phyloP scores from a whole-genome alignment of 2,329 filamentous ascomycete genomes.

The Aspergillus clavatus region DNA sequence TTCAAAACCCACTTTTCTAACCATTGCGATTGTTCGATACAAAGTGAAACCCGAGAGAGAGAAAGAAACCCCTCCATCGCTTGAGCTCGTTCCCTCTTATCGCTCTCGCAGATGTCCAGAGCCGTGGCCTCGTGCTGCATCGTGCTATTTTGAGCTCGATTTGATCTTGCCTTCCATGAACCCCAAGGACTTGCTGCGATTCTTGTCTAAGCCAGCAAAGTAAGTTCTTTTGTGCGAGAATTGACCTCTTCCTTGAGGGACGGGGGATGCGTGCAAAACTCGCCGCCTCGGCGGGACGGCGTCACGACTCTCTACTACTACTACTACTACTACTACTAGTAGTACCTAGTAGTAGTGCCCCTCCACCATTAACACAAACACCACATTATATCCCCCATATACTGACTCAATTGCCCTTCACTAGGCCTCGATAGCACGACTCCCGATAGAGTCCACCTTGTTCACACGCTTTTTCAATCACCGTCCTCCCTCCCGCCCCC shows the following conservation, averaged over 20 bases:
- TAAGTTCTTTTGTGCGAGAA: too few relatives aligned
- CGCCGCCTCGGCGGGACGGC: too few relatives aligned
- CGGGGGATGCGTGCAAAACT: too few relatives aligned
- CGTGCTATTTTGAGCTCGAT: conserved; percentile 31
- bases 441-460: conserved; percentile 21
- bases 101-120: conserved; percentile 30
- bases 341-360: too few relatives aligned
- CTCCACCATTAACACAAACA: neutral
- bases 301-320: too few relatives aligned
- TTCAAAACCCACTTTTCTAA: too few relatives aligned
- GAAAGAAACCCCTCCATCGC: conserved; percentile 7
- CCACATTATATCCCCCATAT: too few relatives aligned
- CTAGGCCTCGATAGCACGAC: conserved; percentile 61
- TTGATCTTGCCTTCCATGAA: conserved; percentile 66
- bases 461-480: conserved; percentile 9
- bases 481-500: too few relatives aligned
- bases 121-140: conserved; percentile 30
- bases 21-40: neutral
- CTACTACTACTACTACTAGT: too few relatives aligned
- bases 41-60: neutral
- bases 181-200: conserved; percentile 83
- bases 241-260: too few relatives aligned
- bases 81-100: conserved; percentile 4
- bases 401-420: conserved; percentile 16
- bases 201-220: conserved; percentile 93